Evolutionary conservation across 768 basidiomycete species (phyloP).

Genomic region (Amanita jacksonii): DNA sequence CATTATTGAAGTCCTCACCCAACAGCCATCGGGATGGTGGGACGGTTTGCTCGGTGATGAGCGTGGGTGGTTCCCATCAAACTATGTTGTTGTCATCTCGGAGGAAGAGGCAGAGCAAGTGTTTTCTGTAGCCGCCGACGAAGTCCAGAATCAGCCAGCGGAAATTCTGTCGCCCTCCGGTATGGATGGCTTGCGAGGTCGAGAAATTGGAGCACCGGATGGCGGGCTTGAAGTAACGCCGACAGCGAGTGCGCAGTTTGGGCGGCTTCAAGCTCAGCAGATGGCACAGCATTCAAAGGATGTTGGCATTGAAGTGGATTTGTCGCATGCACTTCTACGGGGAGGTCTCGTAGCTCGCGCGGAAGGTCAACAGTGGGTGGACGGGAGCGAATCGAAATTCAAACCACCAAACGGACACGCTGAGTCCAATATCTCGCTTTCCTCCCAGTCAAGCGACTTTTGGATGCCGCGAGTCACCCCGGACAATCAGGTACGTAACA

Average conservation of each 20-base stretch:
- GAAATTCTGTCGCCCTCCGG: not conserved
- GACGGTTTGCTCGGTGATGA: slow-evolving; percentile 86
- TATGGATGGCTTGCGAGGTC: not conserved
- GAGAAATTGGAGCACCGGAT: not conserved
- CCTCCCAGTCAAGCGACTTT: slow-evolving; percentile 58
- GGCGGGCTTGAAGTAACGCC: not conserved
- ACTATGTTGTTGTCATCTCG: slow-evolving; percentile 76
- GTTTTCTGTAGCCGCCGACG: slow-evolving; percentile 19
- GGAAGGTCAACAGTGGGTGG: slow-evolving; percentile 38
- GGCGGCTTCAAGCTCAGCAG: not conserved
- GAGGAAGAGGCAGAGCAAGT: slow-evolving; percentile 74
- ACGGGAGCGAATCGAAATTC: slow-evolving; percentile 14
- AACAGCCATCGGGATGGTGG: slow-evolving; percentile 96
- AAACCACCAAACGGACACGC: slow-evolving; percentile 13
- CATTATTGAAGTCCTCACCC: slow-evolving; percentile 88
- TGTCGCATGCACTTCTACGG: slow-evolving; percentile 38
- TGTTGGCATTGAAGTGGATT: slow-evolving; percentile 23
- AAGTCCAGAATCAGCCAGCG: slow-evolving; percentile 1
- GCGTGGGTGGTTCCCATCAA: slow-evolving; percentile 96
- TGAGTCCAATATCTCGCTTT: slow-evolving; percentile 9
- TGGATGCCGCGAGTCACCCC: slow-evolving; percentile 85
- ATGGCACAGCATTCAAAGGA: slow-evolving; percentile 1
- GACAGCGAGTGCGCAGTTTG: not conserved
- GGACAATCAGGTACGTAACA: slow-evolving; percentile 65
- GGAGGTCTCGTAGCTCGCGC: slow-evolving; percentile 34